Evolutionary conservation across 1,139 yeast genomes (phyloP), one percentile per base, ranked within the genome.

Genomic region (Pichia sp.): DNA sequence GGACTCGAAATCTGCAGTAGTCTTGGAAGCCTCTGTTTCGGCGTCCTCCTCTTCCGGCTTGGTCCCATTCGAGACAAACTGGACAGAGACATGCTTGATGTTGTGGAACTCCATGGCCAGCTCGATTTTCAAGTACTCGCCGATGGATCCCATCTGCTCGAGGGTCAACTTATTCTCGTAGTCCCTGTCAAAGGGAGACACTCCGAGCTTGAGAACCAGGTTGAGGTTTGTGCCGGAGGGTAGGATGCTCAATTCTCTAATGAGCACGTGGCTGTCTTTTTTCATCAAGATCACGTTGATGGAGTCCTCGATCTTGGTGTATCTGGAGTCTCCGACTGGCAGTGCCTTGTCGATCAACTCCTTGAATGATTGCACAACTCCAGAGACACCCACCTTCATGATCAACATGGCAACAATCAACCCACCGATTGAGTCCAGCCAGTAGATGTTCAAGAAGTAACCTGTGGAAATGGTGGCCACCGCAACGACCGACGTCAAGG

Each of bases 391-490:
- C 5, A 97, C 97, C 60, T 80, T 84, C 59, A 91, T 82, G 58
- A 93, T 87, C 61, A 93, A 75, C 2, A 78, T 76, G 0, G 97
- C 89, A 7, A 93, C 98, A 7, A 90, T 68, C 33, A 92, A 70
- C 0, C 98, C 99, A 57, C 98, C 99, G 53, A 90, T 78, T 2
- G 97, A 85, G 68, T 93, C 99, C 54, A 93, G 74, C 86, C 97
- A 90, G 44, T 83, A 84, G 48, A 90, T 78, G 59, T 84, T 80
- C 60, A 90, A 80, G 58, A 89, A 73, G 60, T 87, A 85, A 34
- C 97, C 96, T 2, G 95, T 85, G 0, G 95, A 81, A 53, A 93
- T 95, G 0, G 98, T 91, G 5, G 84, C 79, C 30, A 92, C 79
- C 0, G 99, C 98, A 9, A 93, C 98, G 43, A 87, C 77, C 0